Conservation (phyloP, 768 basidiomycete genomes). For the Phanerochaete sordida region DNA sequence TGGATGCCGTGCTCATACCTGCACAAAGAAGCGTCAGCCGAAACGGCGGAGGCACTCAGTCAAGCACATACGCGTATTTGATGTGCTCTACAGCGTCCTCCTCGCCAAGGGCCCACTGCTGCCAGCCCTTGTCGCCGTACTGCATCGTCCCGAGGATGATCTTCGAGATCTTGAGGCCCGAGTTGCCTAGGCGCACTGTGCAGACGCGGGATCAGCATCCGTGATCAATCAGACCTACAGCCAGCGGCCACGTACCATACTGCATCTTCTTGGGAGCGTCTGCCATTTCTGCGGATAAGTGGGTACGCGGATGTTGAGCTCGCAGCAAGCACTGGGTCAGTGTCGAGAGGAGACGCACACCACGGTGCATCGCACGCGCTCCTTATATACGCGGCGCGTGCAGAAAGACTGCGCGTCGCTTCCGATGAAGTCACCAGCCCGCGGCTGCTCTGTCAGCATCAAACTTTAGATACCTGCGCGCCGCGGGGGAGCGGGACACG, state of each 20-base stretch:
- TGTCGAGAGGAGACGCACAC: too few relatives aligned
- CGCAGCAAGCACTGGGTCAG: too few relatives aligned
- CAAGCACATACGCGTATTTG: constrained; percentile 34
- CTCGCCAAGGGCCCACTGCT: constrained; percentile 32
- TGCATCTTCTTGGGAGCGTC: constrained; percentile 9
- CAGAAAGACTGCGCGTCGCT: too few relatives aligned
- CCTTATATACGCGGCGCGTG: too few relatives aligned
- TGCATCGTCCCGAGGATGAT: constrained; percentile 27
- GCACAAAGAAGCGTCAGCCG: too few relatives aligned
- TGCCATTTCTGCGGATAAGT: neutral
- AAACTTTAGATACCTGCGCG: too few relatives aligned
- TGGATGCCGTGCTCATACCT: constrained; percentile 40
- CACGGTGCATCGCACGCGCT: too few relatives aligned
- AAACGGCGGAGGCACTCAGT: too few relatives aligned
- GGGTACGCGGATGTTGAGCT: too few relatives aligned
- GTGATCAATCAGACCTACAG: neutral
- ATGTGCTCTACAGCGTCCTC: constrained; percentile 34
- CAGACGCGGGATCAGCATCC: constrained; percentile 6
- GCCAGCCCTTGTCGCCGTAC: constrained; percentile 19
- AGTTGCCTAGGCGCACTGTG: constrained; percentile 39
- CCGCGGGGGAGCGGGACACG: too few relatives aligned
- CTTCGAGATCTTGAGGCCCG: constrained; percentile 36
- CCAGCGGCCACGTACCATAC: constrained; percentile 4
- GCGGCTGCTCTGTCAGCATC: too few relatives aligned
- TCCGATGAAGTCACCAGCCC: too few relatives aligned